A percentile compares a stretch with the other conserved stretches of the same genome.
Evolutionary conservation across 2,329 filamentous ascomycete genomes (phyloP).

Genomic region (Alternaria burnsii): DNA sequence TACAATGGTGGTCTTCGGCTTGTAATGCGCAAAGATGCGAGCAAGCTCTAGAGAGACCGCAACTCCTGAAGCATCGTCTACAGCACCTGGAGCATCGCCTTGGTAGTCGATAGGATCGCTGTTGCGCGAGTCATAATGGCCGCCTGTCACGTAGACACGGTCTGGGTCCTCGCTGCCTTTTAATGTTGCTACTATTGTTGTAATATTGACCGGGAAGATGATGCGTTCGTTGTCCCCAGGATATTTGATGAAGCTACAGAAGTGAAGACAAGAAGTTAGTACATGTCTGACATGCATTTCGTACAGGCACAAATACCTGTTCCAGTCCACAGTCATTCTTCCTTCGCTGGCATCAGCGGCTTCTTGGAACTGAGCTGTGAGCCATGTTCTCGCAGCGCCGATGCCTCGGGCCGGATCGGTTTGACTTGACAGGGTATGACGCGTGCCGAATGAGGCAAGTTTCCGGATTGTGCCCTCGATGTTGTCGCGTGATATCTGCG

Average conservation of each 20-base stretch:
- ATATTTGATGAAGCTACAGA: slow-evolving; percentile 55
- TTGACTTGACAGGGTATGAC: slow-evolving; percentile 62
- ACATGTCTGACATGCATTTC: neutral
- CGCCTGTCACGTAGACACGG: slow-evolving; percentile 61
- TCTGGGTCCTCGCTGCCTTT: slow-evolving; percentile 58
- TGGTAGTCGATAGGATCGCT: slow-evolving; percentile 59
- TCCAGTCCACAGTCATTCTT: slow-evolving; percentile 58
- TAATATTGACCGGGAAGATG: slow-evolving; percentile 59
- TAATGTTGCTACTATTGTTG: slow-evolving; percentile 57
- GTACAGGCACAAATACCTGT: slow-evolving; percentile 22
- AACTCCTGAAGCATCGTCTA: slow-evolving; percentile 57
- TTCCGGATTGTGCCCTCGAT: slow-evolving; percentile 60
- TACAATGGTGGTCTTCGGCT: slow-evolving; percentile 60
- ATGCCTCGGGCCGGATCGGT: slow-evolving; percentile 60
- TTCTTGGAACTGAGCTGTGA: slow-evolving; percentile 56
- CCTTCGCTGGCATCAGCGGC: slow-evolving; percentile 58
- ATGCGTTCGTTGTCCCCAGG: slow-evolving; percentile 51
- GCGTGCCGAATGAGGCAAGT: slow-evolving; percentile 62
- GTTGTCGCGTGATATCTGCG: slow-evolving; percentile 50
- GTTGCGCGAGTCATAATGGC: slow-evolving; percentile 63
- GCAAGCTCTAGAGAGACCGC: slow-evolving; percentile 62
- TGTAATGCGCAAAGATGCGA: slow-evolving; percentile 57
- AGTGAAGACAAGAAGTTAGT: neutral
- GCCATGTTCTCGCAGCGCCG: slow-evolving; percentile 64
- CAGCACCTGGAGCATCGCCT: slow-evolving; percentile 62